Conservation (phyloP, 306 rosid species). For the Prunus campanulata region DNA sequence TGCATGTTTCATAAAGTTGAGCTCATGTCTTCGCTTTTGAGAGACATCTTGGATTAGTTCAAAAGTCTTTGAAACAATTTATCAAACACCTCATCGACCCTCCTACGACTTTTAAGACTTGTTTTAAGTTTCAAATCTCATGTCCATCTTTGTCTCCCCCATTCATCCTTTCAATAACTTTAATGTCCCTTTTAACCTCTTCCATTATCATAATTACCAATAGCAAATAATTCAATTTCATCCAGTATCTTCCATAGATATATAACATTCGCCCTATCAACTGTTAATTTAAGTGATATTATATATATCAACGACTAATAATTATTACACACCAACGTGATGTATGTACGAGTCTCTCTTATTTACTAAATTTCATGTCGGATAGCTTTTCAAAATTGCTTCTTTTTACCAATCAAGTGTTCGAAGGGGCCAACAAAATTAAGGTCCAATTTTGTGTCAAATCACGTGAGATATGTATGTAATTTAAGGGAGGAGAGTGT, state of each 20-base stretch:
- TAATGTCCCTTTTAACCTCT: not conserved
- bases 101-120: conserved; percentile 3
- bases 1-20: conserved; percentile 27
- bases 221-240: not conserved
- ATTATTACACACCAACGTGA: not conserved
- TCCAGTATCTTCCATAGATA: too few species aligned
- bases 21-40: conserved; percentile 19
- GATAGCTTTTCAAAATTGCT: not conserved
- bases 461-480: not conserved
- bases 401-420: not conserved
- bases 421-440: not conserved
- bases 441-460: not conserved
- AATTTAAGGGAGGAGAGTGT: not conserved
- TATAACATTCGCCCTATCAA: too few species aligned
- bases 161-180: not conserved
- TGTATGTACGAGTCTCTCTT: not conserved
- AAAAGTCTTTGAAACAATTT: conserved; percentile 12
- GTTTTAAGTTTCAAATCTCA: not conserved
- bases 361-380: not conserved
- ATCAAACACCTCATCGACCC: not conserved
- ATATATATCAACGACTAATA: too few species aligned
- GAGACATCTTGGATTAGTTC: conserved; percentile 14
- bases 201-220: not conserved
- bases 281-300: too few species aligned
- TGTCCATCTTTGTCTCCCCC: conserved; percentile 12